Conservation (phyloP, 352 stramenopile species). For the Globisporangium parvum region DNA sequence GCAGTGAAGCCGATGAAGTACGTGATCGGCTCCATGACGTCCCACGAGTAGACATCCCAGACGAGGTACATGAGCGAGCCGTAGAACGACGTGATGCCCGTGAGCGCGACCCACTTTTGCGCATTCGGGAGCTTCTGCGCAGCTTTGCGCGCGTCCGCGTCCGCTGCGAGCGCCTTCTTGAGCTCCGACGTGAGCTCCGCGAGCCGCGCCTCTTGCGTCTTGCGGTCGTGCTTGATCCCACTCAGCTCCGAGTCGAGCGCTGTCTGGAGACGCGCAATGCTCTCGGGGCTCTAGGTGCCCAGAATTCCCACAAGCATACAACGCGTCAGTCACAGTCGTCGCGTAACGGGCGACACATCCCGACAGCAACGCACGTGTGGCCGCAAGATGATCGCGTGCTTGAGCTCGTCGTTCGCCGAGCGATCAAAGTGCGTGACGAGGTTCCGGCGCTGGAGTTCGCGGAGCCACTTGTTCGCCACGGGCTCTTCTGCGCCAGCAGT, state of each 20-base stretch:
- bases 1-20: slow-evolving; percentile 89
- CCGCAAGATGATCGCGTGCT: slow-evolving; percentile 60
- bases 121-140: slow-evolving; percentile 55
- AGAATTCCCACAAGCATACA: too few relatives aligned
- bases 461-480: slow-evolving; percentile 71
- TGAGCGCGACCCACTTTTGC: slow-evolving; percentile 64
- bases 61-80: slow-evolving; percentile 71
- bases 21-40: slow-evolving; percentile 88
- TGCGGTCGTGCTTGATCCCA: slow-evolving; percentile 61
- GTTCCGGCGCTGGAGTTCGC: slow-evolving; percentile 70
- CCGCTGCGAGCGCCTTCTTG: slow-evolving; percentile 38
- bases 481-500: slow-evolving; percentile 59
- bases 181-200: slow-evolving; percentile 35
- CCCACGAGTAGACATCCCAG: slow-evolving; percentile 86
- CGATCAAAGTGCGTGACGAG: slow-evolving; percentile 71
- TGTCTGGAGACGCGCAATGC: slow-evolving; percentile 57
- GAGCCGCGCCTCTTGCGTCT: slow-evolving; percentile 46
- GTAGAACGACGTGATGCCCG: slow-evolving; percentile 63
- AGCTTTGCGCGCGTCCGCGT: slow-evolving; percentile 36
- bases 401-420: slow-evolving; percentile 56
- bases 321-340: too few relatives aligned
- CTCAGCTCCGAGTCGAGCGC: slow-evolving; percentile 73
- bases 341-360: not conserved
- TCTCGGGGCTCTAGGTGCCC: slow-evolving; percentile 54
- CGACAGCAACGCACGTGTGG: slow-evolving; percentile 43